Evolutionary conservation across 371 early-diverging fungal genomes (phyloP).

Genomic region (Haplosporangium sp.): DNA sequence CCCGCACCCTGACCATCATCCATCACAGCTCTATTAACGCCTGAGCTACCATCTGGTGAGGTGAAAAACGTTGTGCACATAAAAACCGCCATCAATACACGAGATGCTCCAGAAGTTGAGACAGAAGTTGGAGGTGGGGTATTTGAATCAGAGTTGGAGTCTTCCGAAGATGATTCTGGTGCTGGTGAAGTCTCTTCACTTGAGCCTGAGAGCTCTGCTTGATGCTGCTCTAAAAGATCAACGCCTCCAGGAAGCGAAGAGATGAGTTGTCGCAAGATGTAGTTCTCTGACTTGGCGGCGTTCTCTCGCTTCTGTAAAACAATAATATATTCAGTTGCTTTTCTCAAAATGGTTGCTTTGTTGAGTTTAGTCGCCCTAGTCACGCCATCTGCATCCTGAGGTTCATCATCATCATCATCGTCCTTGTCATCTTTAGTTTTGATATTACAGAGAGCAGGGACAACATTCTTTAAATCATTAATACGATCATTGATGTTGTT

Average conservation of each 20-base stretch:
- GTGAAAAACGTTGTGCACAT: slow-evolving; percentile 58
- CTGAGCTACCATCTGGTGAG: slow-evolving; percentile 37
- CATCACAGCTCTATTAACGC: slow-evolving; percentile 25
- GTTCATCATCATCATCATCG: slow-evolving; percentile 70
- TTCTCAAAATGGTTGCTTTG: slow-evolving; percentile 91
- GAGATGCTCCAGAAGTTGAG: slow-evolving; percentile 32
- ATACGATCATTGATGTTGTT: slow-evolving; percentile 96
- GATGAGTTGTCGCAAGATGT: slow-evolving; percentile 63
- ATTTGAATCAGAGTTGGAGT: slow-evolving; percentile 37
- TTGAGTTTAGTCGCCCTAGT: slow-evolving; percentile 82
- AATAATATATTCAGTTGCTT: slow-evolving; percentile 90
- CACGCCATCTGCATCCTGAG: slow-evolving; percentile 72
- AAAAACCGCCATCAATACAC: slow-evolving; percentile 59
- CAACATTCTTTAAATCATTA: slow-evolving; percentile 82
- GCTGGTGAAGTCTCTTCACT: slow-evolving; percentile 25
- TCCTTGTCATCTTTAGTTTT: slow-evolving; percentile 66
- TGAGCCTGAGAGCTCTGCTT: slow-evolving; percentile 23
- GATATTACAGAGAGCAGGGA: slow-evolving; percentile 84
- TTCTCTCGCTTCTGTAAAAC: slow-evolving; percentile 72
- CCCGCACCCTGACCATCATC: slow-evolving; percentile 48
- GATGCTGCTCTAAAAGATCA: slow-evolving; percentile 53
- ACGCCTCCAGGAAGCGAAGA: slow-evolving; percentile 68
- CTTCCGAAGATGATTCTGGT: slow-evolving; percentile 45
- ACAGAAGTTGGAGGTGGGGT: slow-evolving; percentile 41
- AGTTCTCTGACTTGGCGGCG: slow-evolving; percentile 63